phyloP scores from a whole-genome alignment of 2,329 filamentous ascomycete genomes.

The Falciphora oryzae region DNA sequence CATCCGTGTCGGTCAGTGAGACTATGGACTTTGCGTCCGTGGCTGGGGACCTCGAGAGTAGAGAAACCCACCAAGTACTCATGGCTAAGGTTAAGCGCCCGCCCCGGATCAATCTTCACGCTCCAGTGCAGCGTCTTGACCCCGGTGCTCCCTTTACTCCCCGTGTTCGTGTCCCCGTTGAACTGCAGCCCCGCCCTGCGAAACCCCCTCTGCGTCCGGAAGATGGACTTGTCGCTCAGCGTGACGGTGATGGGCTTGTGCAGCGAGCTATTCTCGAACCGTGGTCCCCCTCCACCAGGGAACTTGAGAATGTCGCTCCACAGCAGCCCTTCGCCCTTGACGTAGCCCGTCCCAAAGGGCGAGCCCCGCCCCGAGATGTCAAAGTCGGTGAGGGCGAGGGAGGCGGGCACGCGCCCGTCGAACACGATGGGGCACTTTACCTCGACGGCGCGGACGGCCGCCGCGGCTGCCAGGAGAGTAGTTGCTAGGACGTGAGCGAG shows the following conservation, averaged over 20 bases:
- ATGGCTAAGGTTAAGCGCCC: constrained; percentile 30
- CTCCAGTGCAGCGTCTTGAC: constrained; percentile 32
- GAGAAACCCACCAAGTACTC: constrained; percentile 25
- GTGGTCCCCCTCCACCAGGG: constrained; percentile 17
- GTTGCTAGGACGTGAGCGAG: neutral
- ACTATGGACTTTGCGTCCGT: too few species aligned
- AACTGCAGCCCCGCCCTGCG: constrained; percentile 39
- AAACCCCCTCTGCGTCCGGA: constrained; percentile 39
- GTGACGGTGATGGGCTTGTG: constrained; percentile 37
- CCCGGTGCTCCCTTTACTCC: constrained; percentile 28
- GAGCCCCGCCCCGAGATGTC: constrained; percentile 24
- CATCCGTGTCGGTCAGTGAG: too few species aligned
- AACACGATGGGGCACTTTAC: constrained; percentile 30
- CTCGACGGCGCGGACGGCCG: constrained; percentile 10
- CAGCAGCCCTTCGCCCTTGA: constrained; percentile 28
- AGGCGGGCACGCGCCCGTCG: constrained; percentile 28
- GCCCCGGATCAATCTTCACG: constrained; percentile 25
- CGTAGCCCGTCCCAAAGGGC: constrained; percentile 30
- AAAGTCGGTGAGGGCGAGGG: constrained; percentile 23
- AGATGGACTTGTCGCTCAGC: constrained; percentile 37
- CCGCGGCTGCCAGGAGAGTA: neutral
- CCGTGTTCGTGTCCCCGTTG: constrained; percentile 33
- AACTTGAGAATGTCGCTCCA: constrained; percentile 32
- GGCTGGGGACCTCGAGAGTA: too few species aligned
- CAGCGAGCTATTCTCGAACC: constrained; percentile 28